phyloP scores from a whole-genome alignment of 306 rosid species.

The Medicago ruthenica region DNA sequence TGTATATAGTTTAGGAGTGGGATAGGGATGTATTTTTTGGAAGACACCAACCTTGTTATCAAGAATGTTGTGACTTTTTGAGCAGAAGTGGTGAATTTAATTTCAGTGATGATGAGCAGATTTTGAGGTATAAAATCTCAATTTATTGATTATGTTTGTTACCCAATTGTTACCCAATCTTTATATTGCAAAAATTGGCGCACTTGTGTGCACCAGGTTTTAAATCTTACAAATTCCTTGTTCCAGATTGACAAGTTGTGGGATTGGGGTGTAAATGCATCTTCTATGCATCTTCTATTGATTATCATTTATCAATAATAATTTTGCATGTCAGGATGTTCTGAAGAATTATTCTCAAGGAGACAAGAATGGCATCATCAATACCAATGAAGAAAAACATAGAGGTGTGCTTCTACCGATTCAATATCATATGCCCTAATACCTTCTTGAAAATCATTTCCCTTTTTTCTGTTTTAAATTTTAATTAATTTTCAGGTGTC shows the following conservation, averaged over 20 bases:
- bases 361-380: slow-evolving; percentile 53
- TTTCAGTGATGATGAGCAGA: too few relatives aligned
- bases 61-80: too few relatives aligned
- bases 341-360: slow-evolving; percentile 51
- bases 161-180: too few relatives aligned
- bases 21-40: too few relatives aligned
- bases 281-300: slow-evolving; percentile 13
- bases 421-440: slow-evolving; percentile 35
- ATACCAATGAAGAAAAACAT: slow-evolving; percentile 37
- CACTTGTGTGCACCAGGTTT: not conserved
- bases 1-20: too few relatives aligned
- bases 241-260: slow-evolving; percentile 10
- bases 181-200: slow-evolving; percentile 8
- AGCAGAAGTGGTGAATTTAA: too few relatives aligned
- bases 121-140: too few relatives aligned
- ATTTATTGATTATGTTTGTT: too few relatives aligned
- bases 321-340: slow-evolving; percentile 64
- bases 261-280: slow-evolving; percentile 2
- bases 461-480: slow-evolving; percentile 28
- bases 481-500: slow-evolving; percentile 53
- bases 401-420: slow-evolving; percentile 54
- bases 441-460: slow-evolving; percentile 26
- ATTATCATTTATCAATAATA: slow-evolving; percentile 41
- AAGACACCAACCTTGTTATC: too few relatives aligned
- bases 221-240: slow-evolving; percentile 25